Evolutionary conservation across 768 basidiomycete species (phyloP).

Genomic region (Podaxis sp.): DNA sequence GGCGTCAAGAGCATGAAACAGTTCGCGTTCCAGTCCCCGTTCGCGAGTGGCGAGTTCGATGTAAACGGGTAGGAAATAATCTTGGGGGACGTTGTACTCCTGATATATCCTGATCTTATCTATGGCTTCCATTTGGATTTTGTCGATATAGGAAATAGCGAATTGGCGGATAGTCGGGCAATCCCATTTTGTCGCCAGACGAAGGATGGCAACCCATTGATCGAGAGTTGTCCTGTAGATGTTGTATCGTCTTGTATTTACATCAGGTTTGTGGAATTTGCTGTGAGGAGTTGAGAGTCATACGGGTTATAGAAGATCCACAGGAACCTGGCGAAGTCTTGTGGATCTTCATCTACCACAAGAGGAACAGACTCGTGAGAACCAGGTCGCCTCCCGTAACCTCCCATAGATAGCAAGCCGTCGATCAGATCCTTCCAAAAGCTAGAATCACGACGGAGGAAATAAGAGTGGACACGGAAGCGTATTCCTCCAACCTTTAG

Average conservation of each 20-base stretch:
- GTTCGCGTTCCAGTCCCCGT: neutral
- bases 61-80: neutral
- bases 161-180: slow-evolving; percentile 49
- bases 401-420: neutral
- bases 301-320: neutral
- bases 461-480: neutral
- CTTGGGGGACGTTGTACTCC: neutral
- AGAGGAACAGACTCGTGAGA: neutral
- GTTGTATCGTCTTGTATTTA: slow-evolving; percentile 43
- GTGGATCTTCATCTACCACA: neutral
- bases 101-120: slow-evolving; percentile 2
- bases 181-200: slow-evolving; percentile 50
- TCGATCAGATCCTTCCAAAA: neutral
- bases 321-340: neutral
- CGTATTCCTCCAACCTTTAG: too few species aligned
- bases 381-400: neutral
- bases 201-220: slow-evolving; percentile 55
- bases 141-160: slow-evolving; percentile 32
- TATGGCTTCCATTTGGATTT: neutral
- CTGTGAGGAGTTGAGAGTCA: neutral
- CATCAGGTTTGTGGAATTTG: neutral
- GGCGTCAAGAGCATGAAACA: neutral
- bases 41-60: slow-evolving; percentile 7
- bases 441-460: neutral
- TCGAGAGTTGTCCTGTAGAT: slow-evolving; percentile 46